These are phyloP conservation scores for Letharia columbiana DNA, from an alignment of 495 filamentous ascomycete genomes.

Conservation along the genomic window DNA sequence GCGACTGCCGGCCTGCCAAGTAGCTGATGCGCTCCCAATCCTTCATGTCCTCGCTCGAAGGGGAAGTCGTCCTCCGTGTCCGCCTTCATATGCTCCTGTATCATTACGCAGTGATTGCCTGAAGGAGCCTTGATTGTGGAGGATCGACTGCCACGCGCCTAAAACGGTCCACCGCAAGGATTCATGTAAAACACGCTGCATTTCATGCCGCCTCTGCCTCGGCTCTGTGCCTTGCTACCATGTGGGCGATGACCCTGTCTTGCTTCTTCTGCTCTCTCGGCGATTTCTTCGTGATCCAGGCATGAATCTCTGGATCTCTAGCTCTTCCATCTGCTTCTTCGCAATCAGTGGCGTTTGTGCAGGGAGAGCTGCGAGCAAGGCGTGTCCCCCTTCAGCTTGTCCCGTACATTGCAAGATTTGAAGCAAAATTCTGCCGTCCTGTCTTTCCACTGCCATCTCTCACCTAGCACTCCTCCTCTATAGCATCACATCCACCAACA, in stretches of 20 bases:
- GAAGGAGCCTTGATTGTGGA: not conserved
- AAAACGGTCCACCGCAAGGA: not conserved
- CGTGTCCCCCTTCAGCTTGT: not conserved
- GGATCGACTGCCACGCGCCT: not conserved
- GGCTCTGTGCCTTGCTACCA: not conserved
- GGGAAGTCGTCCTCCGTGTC: not conserved
- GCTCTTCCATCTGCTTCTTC: not conserved
- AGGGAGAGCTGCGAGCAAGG: constrained; percentile 1
- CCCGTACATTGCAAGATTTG: not conserved
- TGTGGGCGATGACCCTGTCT: constrained; percentile 6
- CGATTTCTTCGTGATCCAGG: not conserved
- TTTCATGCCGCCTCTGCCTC: too few species aligned
- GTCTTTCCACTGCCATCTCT: not conserved
- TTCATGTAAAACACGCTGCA: not conserved
- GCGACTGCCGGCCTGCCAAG: not conserved
- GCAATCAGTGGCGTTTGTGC: not conserved
- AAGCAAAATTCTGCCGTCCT: not conserved
- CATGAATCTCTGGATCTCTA: not conserved
- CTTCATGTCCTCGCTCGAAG: not conserved
- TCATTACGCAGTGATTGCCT: not conserved
- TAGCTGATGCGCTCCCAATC: not conserved
- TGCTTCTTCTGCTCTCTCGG: not conserved
- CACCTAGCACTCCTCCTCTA: not conserved
- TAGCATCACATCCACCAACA: constrained; percentile 2
- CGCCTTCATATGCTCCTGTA: not conserved